phyloP scores from a whole-genome alignment of 108 stramenopile species.

The Stephanodiscus triporus region DNA sequence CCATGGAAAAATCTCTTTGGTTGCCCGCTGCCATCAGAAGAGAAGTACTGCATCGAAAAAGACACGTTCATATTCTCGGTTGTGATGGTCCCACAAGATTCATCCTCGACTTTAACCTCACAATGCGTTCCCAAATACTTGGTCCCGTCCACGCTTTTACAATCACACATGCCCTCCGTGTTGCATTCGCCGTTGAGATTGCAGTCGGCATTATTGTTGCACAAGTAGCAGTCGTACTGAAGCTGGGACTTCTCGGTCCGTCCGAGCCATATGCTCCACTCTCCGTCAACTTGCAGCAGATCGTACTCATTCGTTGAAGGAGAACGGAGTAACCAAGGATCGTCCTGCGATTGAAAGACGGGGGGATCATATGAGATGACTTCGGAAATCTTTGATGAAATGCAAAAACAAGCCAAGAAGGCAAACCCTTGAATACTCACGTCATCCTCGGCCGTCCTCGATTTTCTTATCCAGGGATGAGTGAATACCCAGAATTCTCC shows the following conservation, averaged over 20 bases:
- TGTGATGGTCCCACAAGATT: neutral
- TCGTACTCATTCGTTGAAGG: neutral
- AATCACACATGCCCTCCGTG: neutral
- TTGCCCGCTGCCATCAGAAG: neutral
- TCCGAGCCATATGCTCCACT: neutral
- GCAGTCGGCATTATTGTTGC: neutral
- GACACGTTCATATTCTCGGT: neutral
- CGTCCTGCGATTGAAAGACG: neutral
- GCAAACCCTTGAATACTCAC: too few species aligned
- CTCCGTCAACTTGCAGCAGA: neutral
- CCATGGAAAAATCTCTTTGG: neutral
- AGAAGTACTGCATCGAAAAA: neutral
- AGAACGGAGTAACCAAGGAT: neutral
- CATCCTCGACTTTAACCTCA: neutral
- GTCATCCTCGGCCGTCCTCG: neutral
- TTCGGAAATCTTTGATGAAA: too few species aligned
- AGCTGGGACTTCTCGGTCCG: neutral
- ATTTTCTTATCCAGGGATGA: neutral
- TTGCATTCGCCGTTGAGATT: constrained; percentile 1
- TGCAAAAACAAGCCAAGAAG: too few species aligned
- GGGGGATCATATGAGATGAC: too few species aligned
- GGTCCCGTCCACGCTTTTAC: neutral
- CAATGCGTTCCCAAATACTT: constrained; percentile 11
- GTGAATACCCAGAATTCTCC: constrained; percentile 1
- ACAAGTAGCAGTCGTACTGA: neutral